These are phyloP conservation scores for Alternaria arbusti DNA, from an alignment of 2,329 filamentous ascomycete species.

Conservation along the genomic window DNA sequence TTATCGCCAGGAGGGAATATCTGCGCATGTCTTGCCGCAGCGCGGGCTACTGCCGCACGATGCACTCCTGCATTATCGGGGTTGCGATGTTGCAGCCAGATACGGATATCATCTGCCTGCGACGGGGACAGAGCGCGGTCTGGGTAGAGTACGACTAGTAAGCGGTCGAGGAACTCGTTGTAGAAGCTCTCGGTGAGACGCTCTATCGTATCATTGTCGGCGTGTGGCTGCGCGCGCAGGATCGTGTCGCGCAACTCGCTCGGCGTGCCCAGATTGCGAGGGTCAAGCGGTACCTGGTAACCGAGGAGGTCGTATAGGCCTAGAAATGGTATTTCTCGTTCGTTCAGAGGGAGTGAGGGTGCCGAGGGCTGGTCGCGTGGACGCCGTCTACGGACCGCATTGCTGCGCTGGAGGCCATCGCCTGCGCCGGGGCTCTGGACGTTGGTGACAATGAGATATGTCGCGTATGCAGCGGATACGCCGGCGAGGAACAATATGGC, in stretches of 20 bases:
- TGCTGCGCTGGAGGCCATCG: conserved; percentile 65
- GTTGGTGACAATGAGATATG: conserved; percentile 64
- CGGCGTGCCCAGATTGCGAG: conserved; percentile 26
- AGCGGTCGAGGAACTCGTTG: conserved; percentile 38
- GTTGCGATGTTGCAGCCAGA: conserved; percentile 24
- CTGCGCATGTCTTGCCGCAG: conserved; percentile 29
- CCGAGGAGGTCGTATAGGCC: conserved; percentile 38
- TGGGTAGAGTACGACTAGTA: conserved; percentile 32
- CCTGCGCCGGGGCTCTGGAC: conserved; percentile 35
- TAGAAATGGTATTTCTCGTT: conserved; percentile 28
- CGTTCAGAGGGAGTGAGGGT: conserved; percentile 19
- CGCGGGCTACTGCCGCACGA: conserved; percentile 19
- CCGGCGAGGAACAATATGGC: conserved; percentile 63
- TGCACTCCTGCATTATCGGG: conserved; percentile 13
- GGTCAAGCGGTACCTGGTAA: conserved; percentile 27
- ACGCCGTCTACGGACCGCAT: conserved; percentile 65
- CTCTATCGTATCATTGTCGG: conserved; percentile 27
- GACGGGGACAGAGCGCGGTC: conserved; percentile 21
- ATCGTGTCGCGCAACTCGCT: conserved; percentile 33
- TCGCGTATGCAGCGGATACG: conserved; percentile 62
- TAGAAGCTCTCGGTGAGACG: conserved; percentile 31
- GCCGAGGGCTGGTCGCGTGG: conserved; percentile 31
- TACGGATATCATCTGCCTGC: conserved; percentile 26
- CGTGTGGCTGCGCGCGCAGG: conserved; percentile 22
- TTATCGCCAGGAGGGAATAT: conserved; percentile 13